Base-by-base conservation (phyloP, 2,329 filamentous ascomycete species). In the Monosporascus sp. region DNA sequence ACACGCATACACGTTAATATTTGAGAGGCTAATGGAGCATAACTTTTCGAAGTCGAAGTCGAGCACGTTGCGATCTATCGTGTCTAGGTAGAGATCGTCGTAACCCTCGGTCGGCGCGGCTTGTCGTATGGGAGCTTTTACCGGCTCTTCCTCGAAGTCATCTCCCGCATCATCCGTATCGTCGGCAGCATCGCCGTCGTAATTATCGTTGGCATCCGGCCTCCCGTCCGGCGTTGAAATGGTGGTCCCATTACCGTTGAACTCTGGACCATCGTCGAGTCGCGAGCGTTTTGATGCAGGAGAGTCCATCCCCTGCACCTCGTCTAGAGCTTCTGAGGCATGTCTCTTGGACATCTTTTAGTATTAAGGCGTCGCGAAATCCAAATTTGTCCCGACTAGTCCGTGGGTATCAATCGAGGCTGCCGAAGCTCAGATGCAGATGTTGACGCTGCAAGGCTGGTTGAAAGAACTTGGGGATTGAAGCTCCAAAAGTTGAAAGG, bases 41-140 rank as follows among this genome's bases (percentile, higher is more conserved):
- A 97, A 83, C 77, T 99, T 99, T 70, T 99, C 94, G 69, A 99
- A 99, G 72, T 99, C 94, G 68, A 97, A 97, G 72, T 99, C 94
- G 52, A 97, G 85, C 47, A 96, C 86, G 66, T 86, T 84, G 65
- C 94, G 89, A 70, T 96, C 85, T 72, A 99, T 95, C 14, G 94
- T 97, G 75, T 99, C 94, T 62, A 99, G 88, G 70, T 99, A 99
- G 27, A 99, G 84, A 70, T 99, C 93, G 64, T 88, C 86, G 75
- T 97, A 99, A 57, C 93, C 93, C 68, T 88, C 88, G 36, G 89
- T 83, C 17, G 93, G 91, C 45, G 87, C 89, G 48, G 78, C 77
- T 69, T 96, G 91, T 59, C 90, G 84, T 60, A 77, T 76, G 20
- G 80, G 76, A n/a, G 72, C 77, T 41, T 68, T 67, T 49, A 63